Evolutionary conservation across 495 filamentous ascomycete species (phyloP), one percentile per base, ranked within the genome.

Genomic region (Talaromyces adpressus): DNA sequence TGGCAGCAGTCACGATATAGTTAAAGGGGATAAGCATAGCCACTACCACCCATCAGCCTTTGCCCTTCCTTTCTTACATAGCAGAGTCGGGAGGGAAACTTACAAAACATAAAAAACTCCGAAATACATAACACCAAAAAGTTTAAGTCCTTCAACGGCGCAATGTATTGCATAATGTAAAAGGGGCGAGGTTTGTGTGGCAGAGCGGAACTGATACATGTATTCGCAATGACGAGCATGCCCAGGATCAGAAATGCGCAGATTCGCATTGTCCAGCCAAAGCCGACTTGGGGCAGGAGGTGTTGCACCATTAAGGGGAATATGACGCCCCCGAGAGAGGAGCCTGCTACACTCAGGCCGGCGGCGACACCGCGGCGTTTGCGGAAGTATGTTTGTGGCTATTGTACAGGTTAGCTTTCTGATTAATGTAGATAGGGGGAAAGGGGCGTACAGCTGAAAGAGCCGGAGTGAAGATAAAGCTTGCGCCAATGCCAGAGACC

Each of bases 231-330:
- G 49, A 77, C 68, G 51, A 91, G 80, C 67, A 92, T 75, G n/a
- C 39, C 64, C 1, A 92, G 79, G 61, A 92, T 85, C 57, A 92
- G 67, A 66, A 93, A 91, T 7, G 85, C 89, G 39, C 80, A 76
- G 32, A 81, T 81, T 18, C 90, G 85, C 77, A 94, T 86, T 2
- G 90, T 80, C 91, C 91, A 94, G 1, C 76, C 73, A 64, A 89
- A 93, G 5, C 88, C 90, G 53, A 90, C 80, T 25, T 75, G 57
- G 0, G 75, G 79, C 64, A 92, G 85, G n/a, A 92, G 71, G n/a
- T 82, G 78, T 11, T 82, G 69, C 47, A 91, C 82, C 83, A 92
- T 87, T 70, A 93, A 91, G 4, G 84, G 79, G 61, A 79, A 78
- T 6, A 81, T 75, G 18, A 81, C 77, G 3, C 77, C 78, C 7